Percentiles rank a stretch among this genome's conserved stretches.
Evolutionary conservation across 345 rosid genomes (phyloP).

Genomic region (Nasturtium officinale): DNA sequence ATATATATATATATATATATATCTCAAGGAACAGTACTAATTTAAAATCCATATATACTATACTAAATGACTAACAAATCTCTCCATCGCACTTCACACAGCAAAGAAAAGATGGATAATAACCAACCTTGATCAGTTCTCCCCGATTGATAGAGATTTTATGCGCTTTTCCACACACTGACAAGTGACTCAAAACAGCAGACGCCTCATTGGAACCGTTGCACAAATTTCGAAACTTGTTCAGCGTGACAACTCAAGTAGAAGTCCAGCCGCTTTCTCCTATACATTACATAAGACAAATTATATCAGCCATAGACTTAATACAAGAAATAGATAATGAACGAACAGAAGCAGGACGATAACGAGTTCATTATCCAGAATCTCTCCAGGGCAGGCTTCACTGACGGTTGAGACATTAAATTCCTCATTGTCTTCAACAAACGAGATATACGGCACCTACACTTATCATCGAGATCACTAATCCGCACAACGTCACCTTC

Average conservation of each 20-base stretch:
- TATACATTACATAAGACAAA: background rate
- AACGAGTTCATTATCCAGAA: slow-evolving; percentile 53
- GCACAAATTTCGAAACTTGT: slow-evolving; percentile 61
- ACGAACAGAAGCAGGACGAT: slow-evolving; percentile 41
- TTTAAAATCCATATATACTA: background rate
- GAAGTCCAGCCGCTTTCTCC: slow-evolving; percentile 47
- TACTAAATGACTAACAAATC: background rate
- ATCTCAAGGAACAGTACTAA: slow-evolving; percentile 10
- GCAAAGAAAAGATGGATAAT: background rate
- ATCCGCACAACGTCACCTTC: slow-evolving; percentile 72
- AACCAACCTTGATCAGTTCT: slow-evolving; percentile 68
- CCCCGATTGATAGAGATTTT: slow-evolving; percentile 56
- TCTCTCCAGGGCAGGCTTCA: slow-evolving; percentile 49
- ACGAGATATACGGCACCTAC: slow-evolving; percentile 59
- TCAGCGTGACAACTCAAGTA: slow-evolving; percentile 60
- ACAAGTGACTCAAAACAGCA: slow-evolving; percentile 67
- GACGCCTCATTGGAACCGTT: slow-evolving; percentile 66
- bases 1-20: too few species aligned
- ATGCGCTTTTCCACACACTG: slow-evolving; percentile 61
- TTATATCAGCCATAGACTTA: slow-evolving; percentile 2
- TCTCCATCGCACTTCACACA: background rate
- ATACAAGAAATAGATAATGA: background rate
- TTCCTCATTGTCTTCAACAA: slow-evolving; percentile 54
- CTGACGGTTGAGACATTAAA: slow-evolving; percentile 52
- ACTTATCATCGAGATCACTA: slow-evolving; percentile 56